These are phyloP conservation scores for Trichoderma sp. DNA, from an alignment of 2,329 filamentous ascomycete genomes.

Conservation along the genomic window DNA sequence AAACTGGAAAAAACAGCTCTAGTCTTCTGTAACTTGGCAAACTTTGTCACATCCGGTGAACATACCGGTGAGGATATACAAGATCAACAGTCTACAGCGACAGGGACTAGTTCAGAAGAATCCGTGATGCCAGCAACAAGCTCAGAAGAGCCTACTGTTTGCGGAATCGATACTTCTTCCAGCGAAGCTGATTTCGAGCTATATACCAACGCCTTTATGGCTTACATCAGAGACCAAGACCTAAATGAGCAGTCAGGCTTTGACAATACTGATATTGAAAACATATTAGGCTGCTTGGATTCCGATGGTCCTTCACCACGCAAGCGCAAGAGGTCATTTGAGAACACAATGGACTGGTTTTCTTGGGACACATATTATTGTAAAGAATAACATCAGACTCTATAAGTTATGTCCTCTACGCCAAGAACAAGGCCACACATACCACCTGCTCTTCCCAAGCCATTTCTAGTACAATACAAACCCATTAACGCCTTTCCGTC, in stretches of 20 bases:
- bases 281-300: neutral
- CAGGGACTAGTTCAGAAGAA: neutral
- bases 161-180: neutral
- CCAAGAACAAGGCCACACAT: neutral
- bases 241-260: neutral
- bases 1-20: neutral
- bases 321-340: neutral
- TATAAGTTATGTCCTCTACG: neutral
- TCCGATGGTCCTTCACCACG: neutral
- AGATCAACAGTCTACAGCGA: neutral
- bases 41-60: neutral
- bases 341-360: neutral
- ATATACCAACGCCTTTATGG: neutral
- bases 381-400: neutral
- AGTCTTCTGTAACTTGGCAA: neutral
- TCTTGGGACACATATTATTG: slow-evolving; percentile 3
- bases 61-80: neutral
- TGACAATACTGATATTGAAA: neutral
- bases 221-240: neutral
- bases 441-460: neutral
- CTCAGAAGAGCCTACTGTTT: neutral
- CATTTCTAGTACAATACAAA: neutral
- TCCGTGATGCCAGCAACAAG: neutral
- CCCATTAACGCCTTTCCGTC: neutral
- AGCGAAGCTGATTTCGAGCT: neutral